phyloP scores from a whole-genome alignment of 768 basidiomycete species.

The Sarcomyxa edulis region DNA sequence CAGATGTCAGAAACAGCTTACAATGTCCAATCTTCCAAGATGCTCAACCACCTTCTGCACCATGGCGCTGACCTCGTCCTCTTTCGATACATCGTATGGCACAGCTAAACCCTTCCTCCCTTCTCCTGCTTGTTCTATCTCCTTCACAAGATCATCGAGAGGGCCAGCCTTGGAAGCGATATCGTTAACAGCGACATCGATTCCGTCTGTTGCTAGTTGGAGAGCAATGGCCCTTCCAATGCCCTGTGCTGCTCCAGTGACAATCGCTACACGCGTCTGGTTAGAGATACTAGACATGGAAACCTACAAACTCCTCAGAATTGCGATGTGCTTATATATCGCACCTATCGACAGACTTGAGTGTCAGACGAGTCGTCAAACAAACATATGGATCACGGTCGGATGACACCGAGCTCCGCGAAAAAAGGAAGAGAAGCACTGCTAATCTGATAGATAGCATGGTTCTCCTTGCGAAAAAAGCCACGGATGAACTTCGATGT shows the following conservation, averaged over 20 bases:
- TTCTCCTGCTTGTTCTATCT: slow-evolving; percentile 15
- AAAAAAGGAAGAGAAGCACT: no score
- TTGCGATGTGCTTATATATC: no score
- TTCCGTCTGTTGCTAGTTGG: slow-evolving; percentile 25
- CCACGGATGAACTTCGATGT: no score
- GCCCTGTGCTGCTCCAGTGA: slow-evolving; percentile 28
- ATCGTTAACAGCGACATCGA: slow-evolving; percentile 24
- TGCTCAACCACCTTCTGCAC: slow-evolving; percentile 14
- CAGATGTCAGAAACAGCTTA: slow-evolving; percentile 7
- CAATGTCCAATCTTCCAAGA: slow-evolving; percentile 22
- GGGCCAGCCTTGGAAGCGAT: slow-evolving; percentile 13
- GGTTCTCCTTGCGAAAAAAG: no score
- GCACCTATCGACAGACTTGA: no score
- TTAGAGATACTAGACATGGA: background rate
- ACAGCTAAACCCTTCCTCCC: slow-evolving; percentile 15
- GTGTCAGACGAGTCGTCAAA: no score
- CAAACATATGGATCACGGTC: slow-evolving; percentile 5
- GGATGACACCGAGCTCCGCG: no score
- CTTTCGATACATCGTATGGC: slow-evolving; percentile 18
- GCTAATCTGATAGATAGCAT: no score
- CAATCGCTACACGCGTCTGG: slow-evolving; percentile 17
- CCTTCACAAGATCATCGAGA: slow-evolving; percentile 17
- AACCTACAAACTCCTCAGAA: no score
- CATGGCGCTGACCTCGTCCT: slow-evolving; percentile 22
- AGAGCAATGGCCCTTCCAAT: slow-evolving; percentile 27